Evolutionary conservation across 441 rosid species (phyloP).

Genomic region (Rhodomyrtus psidioides): DNA sequence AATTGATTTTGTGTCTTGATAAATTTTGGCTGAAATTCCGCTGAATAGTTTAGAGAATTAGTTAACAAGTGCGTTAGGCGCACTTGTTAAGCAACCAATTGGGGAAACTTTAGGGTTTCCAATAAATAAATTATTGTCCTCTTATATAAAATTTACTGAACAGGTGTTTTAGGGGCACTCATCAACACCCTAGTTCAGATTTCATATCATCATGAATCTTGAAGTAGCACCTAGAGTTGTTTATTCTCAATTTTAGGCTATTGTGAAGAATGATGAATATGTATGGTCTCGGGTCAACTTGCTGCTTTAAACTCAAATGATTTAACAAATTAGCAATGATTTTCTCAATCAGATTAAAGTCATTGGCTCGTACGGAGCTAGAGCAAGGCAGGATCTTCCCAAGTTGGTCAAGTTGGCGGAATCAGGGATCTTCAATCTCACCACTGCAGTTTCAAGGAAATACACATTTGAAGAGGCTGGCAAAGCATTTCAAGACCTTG

Average conservation of each 20-base stretch:
- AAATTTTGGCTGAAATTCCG: neutral
- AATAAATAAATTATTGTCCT: neutral
- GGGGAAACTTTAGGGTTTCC: neutral
- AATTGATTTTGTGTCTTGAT: neutral
- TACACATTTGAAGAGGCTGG: conserved; percentile 77
- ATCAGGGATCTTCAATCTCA: conserved; percentile 73
- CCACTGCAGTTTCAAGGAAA: conserved; percentile 61
- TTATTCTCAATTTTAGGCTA: neutral
- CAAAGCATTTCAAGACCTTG: conserved; percentile 79
- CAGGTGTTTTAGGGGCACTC: neutral
- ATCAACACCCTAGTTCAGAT: neutral
- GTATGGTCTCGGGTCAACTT: neutral
- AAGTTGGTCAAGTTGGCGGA: conserved; percentile 84
- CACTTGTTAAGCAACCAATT: neutral
- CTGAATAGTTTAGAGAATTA: neutral
- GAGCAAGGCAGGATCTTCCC: conserved; percentile 96
- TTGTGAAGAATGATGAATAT: neutral
- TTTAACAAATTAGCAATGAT: neutral
- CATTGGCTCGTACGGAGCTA: conserved; percentile 87
- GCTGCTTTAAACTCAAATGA: neutral
- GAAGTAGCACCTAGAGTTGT: neutral
- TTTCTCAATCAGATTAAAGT: conserved; percentile 52
- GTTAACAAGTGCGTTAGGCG: neutral
- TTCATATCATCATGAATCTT: neutral
- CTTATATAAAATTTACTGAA: neutral